Evolutionary conservation across 148 eudicot genomes (phyloP).

Genomic region (Heliamphora exappendiculata): DNA sequence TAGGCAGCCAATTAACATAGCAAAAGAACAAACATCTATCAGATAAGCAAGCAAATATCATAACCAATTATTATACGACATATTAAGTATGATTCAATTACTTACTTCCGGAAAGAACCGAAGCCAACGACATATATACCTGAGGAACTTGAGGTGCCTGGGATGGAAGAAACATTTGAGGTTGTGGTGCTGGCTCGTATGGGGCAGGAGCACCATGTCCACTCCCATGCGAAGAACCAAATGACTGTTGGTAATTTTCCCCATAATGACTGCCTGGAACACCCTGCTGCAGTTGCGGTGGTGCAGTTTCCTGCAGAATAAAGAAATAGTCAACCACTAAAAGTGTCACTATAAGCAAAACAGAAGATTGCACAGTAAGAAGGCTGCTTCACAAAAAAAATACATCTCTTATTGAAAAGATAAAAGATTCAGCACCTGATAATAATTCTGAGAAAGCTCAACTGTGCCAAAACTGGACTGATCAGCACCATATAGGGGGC

Average conservation of each 20-base stretch:
- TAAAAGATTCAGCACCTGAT: constrained; percentile 33
- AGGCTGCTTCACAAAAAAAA: not conserved
- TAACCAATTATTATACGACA: not conserved
- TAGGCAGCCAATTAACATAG: not conserved
- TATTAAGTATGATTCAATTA: not conserved
- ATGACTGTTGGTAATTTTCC: constrained; percentile 46
- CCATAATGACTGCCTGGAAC: constrained; percentile 36
- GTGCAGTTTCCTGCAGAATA: constrained; percentile 30
- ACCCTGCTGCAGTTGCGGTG: constrained; percentile 35
- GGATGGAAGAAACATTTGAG: constrained; percentile 58
- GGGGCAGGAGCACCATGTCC: constrained; percentile 40
- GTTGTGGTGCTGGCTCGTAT: constrained; percentile 51
- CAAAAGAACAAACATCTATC: not conserved
- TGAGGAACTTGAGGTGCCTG: constrained; percentile 48
- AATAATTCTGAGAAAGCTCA: constrained; percentile 47
- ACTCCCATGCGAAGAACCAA: constrained; percentile 30
- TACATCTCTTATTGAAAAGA: not conserved
- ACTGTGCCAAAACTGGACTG: constrained; percentile 27
- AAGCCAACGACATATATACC: constrained; percentile 30
- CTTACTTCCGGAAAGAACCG: not conserved
- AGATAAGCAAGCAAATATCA: not conserved
- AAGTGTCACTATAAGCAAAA: not conserved
- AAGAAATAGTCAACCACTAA: not conserved
- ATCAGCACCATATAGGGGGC: constrained; percentile 39
- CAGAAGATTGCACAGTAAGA: constrained; percentile 2